A percentile compares a stretch with the other conserved stretches of the same genome.
These are phyloP conservation scores for Euphorbia tirucalli DNA, from an alignment of 345 rosid species.

Conservation along the genomic window DNA sequence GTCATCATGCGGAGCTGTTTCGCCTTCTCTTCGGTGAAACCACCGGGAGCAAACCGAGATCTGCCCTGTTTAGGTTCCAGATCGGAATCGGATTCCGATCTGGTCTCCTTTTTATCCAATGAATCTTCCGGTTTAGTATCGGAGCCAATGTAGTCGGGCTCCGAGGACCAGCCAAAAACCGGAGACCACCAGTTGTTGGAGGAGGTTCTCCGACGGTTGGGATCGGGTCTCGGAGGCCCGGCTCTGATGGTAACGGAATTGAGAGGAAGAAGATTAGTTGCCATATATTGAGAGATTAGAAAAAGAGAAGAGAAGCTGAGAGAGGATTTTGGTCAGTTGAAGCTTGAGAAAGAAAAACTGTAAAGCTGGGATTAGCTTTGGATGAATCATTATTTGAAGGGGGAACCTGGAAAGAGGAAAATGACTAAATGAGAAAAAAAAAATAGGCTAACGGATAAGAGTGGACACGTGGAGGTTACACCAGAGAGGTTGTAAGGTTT, in stretches of 20 bases:
- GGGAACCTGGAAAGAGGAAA: not conserved
- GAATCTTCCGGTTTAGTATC: not conserved
- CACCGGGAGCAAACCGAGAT: slow-evolving; percentile 39
- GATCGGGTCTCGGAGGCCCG: slow-evolving; percentile 16
- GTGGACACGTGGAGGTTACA: slow-evolving; percentile 10
- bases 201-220: slow-evolving; percentile 17
- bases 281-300: slow-evolving; percentile 24
- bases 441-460: slow-evolving; percentile 9
- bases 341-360: not conserved
- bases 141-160: slow-evolving; percentile 51
- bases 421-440: not conserved
- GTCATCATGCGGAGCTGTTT: slow-evolving; percentile 60
- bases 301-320: too few relatives aligned
- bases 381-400: slow-evolving; percentile 1
- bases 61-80: slow-evolving; percentile 14
- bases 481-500: not conserved
- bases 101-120: not conserved
- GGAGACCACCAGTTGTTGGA: slow-evolving; percentile 53
- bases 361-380: not conserved
- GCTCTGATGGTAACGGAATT: slow-evolving; percentile 21
- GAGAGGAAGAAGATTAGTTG: slow-evolving; percentile 32
- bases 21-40: slow-evolving; percentile 64
- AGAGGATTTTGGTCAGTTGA: not conserved
- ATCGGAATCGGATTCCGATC: slow-evolving; percentile 15
- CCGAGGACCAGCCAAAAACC: slow-evolving; percentile 52